These are phyloP conservation scores for Penicillium manginii DNA, from an alignment of 495 filamentous ascomycete genomes.

Conservation along the genomic window DNA sequence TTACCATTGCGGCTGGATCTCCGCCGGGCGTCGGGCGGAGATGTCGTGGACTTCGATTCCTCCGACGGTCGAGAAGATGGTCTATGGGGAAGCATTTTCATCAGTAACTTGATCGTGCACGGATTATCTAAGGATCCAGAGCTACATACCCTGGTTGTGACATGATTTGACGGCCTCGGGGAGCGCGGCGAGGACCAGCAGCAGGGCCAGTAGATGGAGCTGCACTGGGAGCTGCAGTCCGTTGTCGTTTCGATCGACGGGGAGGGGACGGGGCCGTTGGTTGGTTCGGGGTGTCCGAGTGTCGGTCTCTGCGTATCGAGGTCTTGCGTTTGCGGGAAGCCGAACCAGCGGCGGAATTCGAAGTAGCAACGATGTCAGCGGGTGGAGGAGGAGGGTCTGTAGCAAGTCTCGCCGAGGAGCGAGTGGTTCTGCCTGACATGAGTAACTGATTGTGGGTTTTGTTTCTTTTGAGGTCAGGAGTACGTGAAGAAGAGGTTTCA, in stretches of 20 bases:
- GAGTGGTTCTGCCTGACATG: constrained; percentile 85
- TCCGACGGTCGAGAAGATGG: constrained; percentile 49
- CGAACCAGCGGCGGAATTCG: constrained; percentile 44
- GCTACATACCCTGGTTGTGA: constrained; percentile 75
- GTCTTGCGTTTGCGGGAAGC: constrained; percentile 63
- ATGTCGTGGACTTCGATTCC: constrained; percentile 44
- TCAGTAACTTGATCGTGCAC: background rate
- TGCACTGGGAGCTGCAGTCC: constrained; percentile 42
- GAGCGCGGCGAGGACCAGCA: constrained; percentile 58
- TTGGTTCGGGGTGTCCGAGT: constrained; percentile 43
- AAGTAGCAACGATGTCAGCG: constrained; percentile 39
- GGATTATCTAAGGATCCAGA: background rate
- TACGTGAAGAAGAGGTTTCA: background rate
- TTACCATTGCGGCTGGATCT: constrained; percentile 65
- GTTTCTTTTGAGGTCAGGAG: background rate
- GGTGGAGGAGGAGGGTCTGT: constrained; percentile 57
- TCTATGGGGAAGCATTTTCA: constrained; percentile 22
- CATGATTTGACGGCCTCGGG: constrained; percentile 72
- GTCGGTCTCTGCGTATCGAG: constrained; percentile 44
- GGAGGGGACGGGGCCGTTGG: constrained; percentile 46
- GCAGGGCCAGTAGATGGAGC: constrained; percentile 47
- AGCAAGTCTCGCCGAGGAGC: constrained; percentile 77
- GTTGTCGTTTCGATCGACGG: constrained; percentile 49
- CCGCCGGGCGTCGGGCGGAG: constrained; percentile 62
- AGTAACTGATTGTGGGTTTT: constrained; percentile 49